Percentiles rank a stretch among this genome's conserved stretches.
Conservation (phyloP, 345 rosid genomes). For the Microthlaspi erraticum region DNA sequence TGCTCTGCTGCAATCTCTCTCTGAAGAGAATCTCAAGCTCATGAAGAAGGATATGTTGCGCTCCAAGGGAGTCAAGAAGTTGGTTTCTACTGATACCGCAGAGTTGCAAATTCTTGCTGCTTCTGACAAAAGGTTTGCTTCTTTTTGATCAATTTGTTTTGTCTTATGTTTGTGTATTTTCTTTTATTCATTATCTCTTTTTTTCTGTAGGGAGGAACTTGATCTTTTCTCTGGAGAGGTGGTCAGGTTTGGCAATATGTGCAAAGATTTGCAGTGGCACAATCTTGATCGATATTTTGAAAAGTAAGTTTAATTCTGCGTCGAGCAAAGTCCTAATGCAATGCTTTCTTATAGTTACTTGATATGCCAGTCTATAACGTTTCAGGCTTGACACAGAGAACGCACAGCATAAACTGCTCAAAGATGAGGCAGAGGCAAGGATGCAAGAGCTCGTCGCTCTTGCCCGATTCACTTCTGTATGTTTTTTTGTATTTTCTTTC, state of each 20-base stretch:
- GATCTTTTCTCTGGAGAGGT: constrained; percentile 78
- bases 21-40: constrained; percentile 60
- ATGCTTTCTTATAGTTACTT: neutral
- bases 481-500: constrained; percentile 40
- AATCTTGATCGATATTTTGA: constrained; percentile 73
- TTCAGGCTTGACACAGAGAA: constrained; percentile 70
- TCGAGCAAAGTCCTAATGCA: constrained; percentile 13
- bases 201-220: constrained; percentile 71
- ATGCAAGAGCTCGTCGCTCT: constrained; percentile 73
- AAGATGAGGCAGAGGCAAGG: constrained; percentile 65
- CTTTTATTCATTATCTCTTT: constrained; percentile 1
- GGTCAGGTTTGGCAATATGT: constrained; percentile 81
- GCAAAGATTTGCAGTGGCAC: constrained; percentile 93
- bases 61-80: constrained; percentile 68
- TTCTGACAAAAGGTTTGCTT: constrained; percentile 79
- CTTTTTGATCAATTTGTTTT: neutral
- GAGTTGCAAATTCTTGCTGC: constrained; percentile 82
- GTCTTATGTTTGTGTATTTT: constrained; percentile 15
- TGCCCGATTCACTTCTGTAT: constrained; percentile 83
- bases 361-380: constrained; percentile 34
- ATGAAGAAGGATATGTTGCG: constrained; percentile 67
- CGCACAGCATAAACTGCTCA: constrained; percentile 46
- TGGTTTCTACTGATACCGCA: constrained; percentile 68
- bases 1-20: constrained; percentile 71
- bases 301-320: constrained; percentile 51